Conservation (phyloP, 176 grass and related monocot species). For the Elaeis guineensis region DNA sequence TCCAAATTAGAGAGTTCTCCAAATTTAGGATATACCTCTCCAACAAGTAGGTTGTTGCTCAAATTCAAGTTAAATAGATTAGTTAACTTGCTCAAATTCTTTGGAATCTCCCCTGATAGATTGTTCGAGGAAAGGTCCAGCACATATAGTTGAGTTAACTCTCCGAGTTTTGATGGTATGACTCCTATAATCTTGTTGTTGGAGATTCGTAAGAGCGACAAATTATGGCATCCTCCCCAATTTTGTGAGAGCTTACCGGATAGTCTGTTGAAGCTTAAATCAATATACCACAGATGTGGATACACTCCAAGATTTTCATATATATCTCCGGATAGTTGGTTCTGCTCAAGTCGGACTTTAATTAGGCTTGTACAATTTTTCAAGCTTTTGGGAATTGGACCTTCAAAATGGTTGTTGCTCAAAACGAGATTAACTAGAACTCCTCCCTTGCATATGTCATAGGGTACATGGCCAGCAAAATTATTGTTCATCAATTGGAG, state of each 20-base stretch:
- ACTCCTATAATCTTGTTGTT: background rate
- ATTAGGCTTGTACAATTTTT: conserved; percentile 8
- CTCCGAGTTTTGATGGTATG: background rate
- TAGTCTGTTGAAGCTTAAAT: background rate
- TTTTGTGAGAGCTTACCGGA: background rate
- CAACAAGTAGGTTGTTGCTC: background rate
- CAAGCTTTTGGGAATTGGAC: conserved; percentile 5
- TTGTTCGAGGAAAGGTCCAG: background rate
- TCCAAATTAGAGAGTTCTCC: background rate
- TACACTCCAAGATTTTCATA: conserved; percentile 17
- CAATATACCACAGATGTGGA: background rate
- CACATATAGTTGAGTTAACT: background rate
- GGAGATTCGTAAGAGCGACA: background rate
- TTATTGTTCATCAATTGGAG: no score
- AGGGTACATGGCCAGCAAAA: no score
- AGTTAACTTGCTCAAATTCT: background rate
- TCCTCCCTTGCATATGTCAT: no score
- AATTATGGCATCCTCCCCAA: background rate
- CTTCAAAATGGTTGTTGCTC: background rate
- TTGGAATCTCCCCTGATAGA: background rate
- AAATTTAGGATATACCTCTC: background rate
- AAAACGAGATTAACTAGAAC: fast-evolving
- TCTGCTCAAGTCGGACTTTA: fast-evolving
- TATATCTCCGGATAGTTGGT: conserved; percentile 15
- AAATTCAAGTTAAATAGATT: background rate